Evolutionary conservation across 345 rosid genomes (phyloP).

Genomic region (Pistacia atlantica): DNA sequence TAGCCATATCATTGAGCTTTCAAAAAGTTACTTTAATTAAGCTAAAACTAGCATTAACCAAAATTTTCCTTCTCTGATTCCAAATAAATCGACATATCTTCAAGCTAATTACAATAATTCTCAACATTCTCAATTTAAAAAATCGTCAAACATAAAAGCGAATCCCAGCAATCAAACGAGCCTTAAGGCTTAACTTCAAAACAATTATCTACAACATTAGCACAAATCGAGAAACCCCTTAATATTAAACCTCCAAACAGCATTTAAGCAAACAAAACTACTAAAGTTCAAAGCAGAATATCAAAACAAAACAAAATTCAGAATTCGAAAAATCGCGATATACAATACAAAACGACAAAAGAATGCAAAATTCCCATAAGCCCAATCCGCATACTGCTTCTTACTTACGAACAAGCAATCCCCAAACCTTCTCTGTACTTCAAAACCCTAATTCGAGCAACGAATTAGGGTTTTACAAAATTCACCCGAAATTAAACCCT

Average conservation of each 20-base stretch:
- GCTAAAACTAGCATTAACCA: background rate
- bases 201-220: background rate
- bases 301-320: background rate
- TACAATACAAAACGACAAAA: no score
- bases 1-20: background rate
- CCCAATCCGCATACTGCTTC: background rate
- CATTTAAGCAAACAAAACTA: background rate
- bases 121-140: background rate
- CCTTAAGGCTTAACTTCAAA: background rate
- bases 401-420: background rate
- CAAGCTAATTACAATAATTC: background rate
- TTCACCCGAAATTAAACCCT: background rate
- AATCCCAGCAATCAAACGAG: conserved; percentile 4
- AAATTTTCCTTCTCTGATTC: background rate
- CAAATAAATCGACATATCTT: background rate
- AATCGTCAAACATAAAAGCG: background rate
- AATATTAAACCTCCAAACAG: background rate
- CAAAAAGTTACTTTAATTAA: conserved; percentile 1
- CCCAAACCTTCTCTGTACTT: conserved; percentile 10
- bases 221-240: background rate
- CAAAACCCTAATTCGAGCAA: conserved; percentile 24
- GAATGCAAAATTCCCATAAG: background rate
- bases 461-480: conserved; percentile 9
- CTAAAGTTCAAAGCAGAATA: conserved; percentile 6
- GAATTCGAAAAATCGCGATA: conserved; percentile 9